Conservation (phyloP, 2,329 filamentous ascomycete genomes). For the Aspergillus ruber region DNA sequence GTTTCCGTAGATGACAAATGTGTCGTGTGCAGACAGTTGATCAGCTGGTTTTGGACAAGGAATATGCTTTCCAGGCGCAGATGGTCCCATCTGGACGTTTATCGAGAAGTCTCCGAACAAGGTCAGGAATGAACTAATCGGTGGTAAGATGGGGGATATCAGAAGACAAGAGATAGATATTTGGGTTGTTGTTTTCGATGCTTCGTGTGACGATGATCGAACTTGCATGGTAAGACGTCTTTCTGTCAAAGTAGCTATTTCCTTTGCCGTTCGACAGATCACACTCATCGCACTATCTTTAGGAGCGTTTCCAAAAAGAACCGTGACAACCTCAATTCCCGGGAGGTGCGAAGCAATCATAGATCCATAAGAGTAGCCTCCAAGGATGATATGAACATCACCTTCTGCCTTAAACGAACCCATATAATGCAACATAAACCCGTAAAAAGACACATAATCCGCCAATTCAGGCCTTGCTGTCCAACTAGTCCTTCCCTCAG, state of each 20-base stretch:
- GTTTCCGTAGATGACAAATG: conserved; percentile 68
- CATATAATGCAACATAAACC: conserved; percentile 70
- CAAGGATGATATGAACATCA: conserved; percentile 51
- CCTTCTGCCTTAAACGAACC: conserved; percentile 44
- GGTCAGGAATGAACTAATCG: conserved; percentile 56
- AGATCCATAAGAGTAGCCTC: conserved; percentile 87
- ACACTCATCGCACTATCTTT: conserved; percentile 58
- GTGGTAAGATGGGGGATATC: conserved; percentile 57
- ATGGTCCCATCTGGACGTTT: conserved; percentile 21
- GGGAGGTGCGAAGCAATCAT: conserved; percentile 71
- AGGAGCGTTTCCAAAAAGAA: conserved; percentile 50
- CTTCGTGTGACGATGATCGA: conserved; percentile 7
- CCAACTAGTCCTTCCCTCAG: conserved; percentile 78
- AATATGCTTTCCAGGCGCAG: conserved; percentile 22
- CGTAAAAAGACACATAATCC: conserved; percentile 79
- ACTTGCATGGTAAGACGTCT: not conserved
- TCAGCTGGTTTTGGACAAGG: conserved; percentile 46
- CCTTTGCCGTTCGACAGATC: conserved; percentile 63
- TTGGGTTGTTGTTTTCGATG: conserved; percentile 9
- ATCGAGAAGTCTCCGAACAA: conserved; percentile 47
- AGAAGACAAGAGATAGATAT: conserved; percentile 47
- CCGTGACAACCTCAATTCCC: conserved; percentile 49
- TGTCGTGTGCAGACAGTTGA: conserved; percentile 49
- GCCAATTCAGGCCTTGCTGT: conserved; percentile 70
- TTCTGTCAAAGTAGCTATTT: conserved; percentile 49